Evolutionary conservation across 805 yeast species (phyloP).

Genomic region (Myxozyma mucilagina): DNA sequence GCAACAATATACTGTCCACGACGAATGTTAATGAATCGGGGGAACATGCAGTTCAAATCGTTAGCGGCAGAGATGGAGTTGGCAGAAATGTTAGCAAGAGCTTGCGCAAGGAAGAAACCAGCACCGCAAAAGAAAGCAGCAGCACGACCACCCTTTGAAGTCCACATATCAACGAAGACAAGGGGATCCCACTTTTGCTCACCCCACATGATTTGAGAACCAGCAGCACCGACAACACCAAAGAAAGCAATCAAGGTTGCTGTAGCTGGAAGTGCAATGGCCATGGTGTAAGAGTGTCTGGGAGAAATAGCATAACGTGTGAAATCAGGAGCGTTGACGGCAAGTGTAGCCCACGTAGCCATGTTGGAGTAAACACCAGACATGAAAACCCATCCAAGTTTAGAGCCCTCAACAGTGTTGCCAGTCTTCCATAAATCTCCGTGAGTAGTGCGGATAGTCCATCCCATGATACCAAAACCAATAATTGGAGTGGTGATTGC

Average conservation of each 20-base stretch:
- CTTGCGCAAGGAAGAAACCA: slow-evolving; percentile 72
- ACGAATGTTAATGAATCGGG: slow-evolving; percentile 58
- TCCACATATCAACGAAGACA: slow-evolving; percentile 45
- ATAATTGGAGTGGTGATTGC: slow-evolving; percentile 31
- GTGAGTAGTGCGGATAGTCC: slow-evolving; percentile 59
- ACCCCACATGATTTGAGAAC: slow-evolving; percentile 43
- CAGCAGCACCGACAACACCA: slow-evolving; percentile 35
- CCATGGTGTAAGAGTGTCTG: slow-evolving; percentile 55
- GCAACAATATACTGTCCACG: slow-evolving; percentile 69
- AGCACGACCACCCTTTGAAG: slow-evolving; percentile 58
- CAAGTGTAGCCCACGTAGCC: slow-evolving; percentile 43
- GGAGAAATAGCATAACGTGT: slow-evolving; percentile 47
- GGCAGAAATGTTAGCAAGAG: slow-evolving; percentile 73
- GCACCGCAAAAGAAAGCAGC: slow-evolving; percentile 76
- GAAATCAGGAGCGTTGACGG: slow-evolving; percentile 53
- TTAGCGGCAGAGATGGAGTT: slow-evolving; percentile 54
- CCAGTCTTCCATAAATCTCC: slow-evolving; percentile 57
- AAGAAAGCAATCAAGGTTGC: slow-evolving; percentile 39
- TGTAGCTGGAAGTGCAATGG: slow-evolving; percentile 41
- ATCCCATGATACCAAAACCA: slow-evolving; percentile 34
- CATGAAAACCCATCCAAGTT: slow-evolving; percentile 86
- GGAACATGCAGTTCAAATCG: slow-evolving; percentile 50
- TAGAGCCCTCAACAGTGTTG: slow-evolving; percentile 55
- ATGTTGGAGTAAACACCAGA: slow-evolving; percentile 41
- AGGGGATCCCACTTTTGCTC: slow-evolving; percentile 52